Base-by-base conservation (phyloP, 306 rosid species). In the Citrullus mucosospermus region DNA sequence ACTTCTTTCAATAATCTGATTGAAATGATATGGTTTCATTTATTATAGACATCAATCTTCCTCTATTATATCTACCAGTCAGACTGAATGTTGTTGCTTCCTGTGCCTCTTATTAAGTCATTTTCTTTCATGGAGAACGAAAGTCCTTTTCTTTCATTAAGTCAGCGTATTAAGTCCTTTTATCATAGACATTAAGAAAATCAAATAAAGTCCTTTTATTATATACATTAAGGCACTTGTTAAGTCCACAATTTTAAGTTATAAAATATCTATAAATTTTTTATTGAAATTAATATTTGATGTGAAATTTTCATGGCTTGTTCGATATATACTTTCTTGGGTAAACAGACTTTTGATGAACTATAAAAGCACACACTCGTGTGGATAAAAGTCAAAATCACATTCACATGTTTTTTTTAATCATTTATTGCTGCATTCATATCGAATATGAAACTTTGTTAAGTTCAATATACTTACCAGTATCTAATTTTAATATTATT, bases 1-100 rank as follows among this genome's bases (percentile, higher is more conserved):
- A 77, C 66, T 65, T 54, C 80, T 18, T 34, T 74, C 58, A 67
- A 72, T 46, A 78, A 79, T 60, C 75, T 58, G 56, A 70, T 81
- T 70, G 70, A 59, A 79, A 76, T 65, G 77, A n/a, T 70, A 54
- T 72, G 82, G 58, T 62, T 77, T 9, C 78, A 34, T 74, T 73
- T 55, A 53, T 36, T 51, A 53, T 73, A 32, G 2, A 74, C 11
- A 20, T 54, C 78, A 10, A 51, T 74, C 63, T 32, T 74, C 48
- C 78, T 6, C 54, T 20, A 25, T 25, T 50, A 30, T 34, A 73
- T 34, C 62, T 34, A 53, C 55, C 48, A 54, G 17, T 74, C 50
- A 54, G 56, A 53, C 48, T 1, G 36, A 34, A 10, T 53, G 6
- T 9, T 74, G 28, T 50, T 28, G 16, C 77, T 72, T 72, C 60